These are phyloP conservation scores for Prosopis cineraria DNA, from an alignment of 306 rosid genomes.

Conservation along the genomic window DNA sequence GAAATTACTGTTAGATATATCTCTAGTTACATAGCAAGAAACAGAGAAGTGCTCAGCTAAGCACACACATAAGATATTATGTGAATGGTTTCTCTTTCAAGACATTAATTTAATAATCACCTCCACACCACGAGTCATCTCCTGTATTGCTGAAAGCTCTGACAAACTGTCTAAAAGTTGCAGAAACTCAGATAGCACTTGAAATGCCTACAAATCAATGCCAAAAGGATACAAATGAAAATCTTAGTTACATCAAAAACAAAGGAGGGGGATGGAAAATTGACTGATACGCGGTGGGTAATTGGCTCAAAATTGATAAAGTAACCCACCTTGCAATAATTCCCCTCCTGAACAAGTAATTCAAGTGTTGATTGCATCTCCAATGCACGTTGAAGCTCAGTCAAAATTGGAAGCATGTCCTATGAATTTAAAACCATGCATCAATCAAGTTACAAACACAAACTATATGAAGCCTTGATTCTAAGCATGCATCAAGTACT, in stretches of 20 bases:
- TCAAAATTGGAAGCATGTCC: slow-evolving; percentile 88
- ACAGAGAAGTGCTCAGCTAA: slow-evolving; percentile 6
- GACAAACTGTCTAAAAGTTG: slow-evolving; percentile 92
- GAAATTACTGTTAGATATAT: slow-evolving; percentile 19
- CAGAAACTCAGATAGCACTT: slow-evolving; percentile 91
- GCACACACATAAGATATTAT: background rate
- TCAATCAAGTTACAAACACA: slow-evolving; percentile 23
- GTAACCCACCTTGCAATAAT: slow-evolving; percentile 84
- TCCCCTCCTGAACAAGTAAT: slow-evolving; percentile 83
- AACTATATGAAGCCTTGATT: slow-evolving; percentile 21
- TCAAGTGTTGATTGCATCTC: slow-evolving; percentile 90
- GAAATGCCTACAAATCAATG: slow-evolving; percentile 81
- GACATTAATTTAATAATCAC: slow-evolving; percentile 51
- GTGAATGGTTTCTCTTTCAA: slow-evolving; percentile 29
- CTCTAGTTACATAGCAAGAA: slow-evolving; percentile 6
- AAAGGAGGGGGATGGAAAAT: slow-evolving; percentile 12
- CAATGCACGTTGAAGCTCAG: slow-evolving; percentile 78
- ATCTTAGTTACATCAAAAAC: slow-evolving; percentile 27
- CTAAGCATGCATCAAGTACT: background rate
- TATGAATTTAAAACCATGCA: slow-evolving; percentile 38
- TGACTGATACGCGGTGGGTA: slow-evolving; percentile 3
- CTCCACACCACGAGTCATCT: slow-evolving; percentile 95
- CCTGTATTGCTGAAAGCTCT: slow-evolving; percentile 86
- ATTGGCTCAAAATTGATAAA: slow-evolving; percentile 32
- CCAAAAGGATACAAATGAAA: slow-evolving; percentile 23